Base-by-base conservation (phyloP, 176 grass and related monocot genomes). In the Bothriochloa decipiens region DNA sequence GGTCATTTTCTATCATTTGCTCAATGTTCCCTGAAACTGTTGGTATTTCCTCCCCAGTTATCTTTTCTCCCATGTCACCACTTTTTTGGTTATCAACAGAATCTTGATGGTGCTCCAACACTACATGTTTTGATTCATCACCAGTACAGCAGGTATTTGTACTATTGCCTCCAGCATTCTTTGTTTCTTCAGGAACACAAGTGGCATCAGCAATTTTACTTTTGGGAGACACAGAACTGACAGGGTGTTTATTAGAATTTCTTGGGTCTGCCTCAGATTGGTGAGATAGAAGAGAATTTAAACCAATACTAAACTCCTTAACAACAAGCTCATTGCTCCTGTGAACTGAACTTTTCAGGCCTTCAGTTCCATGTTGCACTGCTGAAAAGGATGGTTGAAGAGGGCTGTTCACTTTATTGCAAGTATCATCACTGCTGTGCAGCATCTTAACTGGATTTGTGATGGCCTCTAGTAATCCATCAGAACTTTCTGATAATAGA, bases 381-480 rank as follows among this genome's bases (percentile, higher is more conserved):
- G 67, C 78, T 68, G 88, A 84, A 91, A 84, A 86, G 49, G 92
- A 84, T 72, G 84, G 32, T 37, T 95, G 82, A 80, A 73, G 40
- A 25, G 79, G 77, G 42, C 6, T 32, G 41, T 11, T 78, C 36
- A 23, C 63, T 74, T 63, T 75, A 55, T 74, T 82, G 70, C 16
- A 22, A 62, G 75, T 74, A 36, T 33, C 83, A 82, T 78, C 70
- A 46, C 75, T 89, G 75, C 82, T 89, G 45, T 92, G 89, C 53
- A 91, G 74, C 79, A 74, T 81, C 76, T 87, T 94, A 68, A 92
- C 89, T 22, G 90, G 93, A 74, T 96, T 92, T 84, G 97, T 91
- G 88, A 99, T 94, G 79, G 93, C 77, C 82, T 96, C 91, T 73
- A 99, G 82, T 40, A 99, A 86, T 72, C 97, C 97, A 23, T 91